These are phyloP conservation scores for Wallacemonas rigidus DNA, from an alignment of 208 protist species.

Conservation along the genomic window DNA sequence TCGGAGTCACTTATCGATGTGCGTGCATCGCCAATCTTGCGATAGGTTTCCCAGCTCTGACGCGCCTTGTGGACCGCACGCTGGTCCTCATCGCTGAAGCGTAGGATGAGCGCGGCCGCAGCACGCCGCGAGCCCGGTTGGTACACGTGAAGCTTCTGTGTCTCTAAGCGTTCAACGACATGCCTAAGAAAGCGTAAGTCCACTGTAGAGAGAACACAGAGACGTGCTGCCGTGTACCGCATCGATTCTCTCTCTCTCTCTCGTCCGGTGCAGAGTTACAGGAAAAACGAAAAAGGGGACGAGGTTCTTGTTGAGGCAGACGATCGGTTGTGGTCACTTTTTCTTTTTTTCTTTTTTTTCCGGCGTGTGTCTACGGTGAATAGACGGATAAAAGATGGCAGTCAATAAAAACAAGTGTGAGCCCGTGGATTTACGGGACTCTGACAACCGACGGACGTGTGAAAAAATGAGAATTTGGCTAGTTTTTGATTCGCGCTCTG, in stretches of 20 bases:
- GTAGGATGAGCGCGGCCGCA: slow-evolving; percentile 59
- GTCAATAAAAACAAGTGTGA: too few relatives aligned
- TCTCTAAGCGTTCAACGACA: slow-evolving; percentile 34
- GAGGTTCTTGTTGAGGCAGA: too few relatives aligned
- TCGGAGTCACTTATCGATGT: too few relatives aligned
- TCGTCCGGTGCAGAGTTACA: too few relatives aligned
- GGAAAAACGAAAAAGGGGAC: too few relatives aligned
- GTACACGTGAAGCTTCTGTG: slow-evolving; percentile 57
- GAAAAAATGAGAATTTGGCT: too few relatives aligned
- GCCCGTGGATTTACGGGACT: too few relatives aligned
- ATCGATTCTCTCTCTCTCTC: background rate
- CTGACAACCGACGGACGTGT: too few relatives aligned
- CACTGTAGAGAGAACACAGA: slow-evolving; percentile 34
- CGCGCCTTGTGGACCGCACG: slow-evolving; percentile 7
- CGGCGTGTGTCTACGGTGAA: too few relatives aligned
- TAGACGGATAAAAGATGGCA: too few relatives aligned
- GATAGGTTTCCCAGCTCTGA: background rate
- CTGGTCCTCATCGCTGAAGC: slow-evolving; percentile 61
- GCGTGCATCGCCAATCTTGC: background rate
- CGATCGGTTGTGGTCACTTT: background rate
- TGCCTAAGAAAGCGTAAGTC: slow-evolving; percentile 59
- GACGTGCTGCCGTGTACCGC: background rate
- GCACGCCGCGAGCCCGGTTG: slow-evolving; percentile 43
- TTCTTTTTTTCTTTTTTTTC: background rate
- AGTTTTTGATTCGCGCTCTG: too few relatives aligned